Conservation (phyloP, 2,329 filamentous ascomycete genomes). For the Paraphaeosphaeria minitans region DNA sequence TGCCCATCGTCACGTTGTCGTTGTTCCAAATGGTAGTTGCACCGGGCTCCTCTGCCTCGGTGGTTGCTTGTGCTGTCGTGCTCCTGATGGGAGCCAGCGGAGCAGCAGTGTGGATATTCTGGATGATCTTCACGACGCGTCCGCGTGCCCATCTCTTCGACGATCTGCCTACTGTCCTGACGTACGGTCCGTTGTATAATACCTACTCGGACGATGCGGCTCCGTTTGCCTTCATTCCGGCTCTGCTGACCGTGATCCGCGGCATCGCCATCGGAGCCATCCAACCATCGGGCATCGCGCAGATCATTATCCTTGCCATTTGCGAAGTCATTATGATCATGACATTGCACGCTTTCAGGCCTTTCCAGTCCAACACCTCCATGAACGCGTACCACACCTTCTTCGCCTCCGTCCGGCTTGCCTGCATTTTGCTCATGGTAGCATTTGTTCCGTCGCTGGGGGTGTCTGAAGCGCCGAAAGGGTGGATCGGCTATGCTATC, state of each 20-base stretch:
- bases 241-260: conserved; percentile 81
- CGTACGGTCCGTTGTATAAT: conserved; percentile 94
- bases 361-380: conserved; percentile 87
- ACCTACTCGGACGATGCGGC: conserved; percentile 95
- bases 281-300: conserved; percentile 89
- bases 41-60: conserved; percentile 67
- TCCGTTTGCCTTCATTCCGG: conserved; percentile 84
- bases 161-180: conserved; percentile 83
- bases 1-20: conserved; percentile 85
- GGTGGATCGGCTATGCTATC: conserved; percentile 95
- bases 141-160: conserved; percentile 90
- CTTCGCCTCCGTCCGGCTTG: conserved; percentile 77
- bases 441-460: conserved; percentile 84
- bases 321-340: conserved; percentile 91
- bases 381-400: conserved; percentile 96
- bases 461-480: conserved; percentile 77
- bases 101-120: conserved; percentile 79
- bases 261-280: conserved; percentile 91
- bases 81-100: conserved; percentile 74
- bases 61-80: conserved; percentile 75
- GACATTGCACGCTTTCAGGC: conserved; percentile 85
- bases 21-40: conserved; percentile 90
- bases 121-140: conserved; percentile 77
- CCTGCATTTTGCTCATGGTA: conserved; percentile 60
- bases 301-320: conserved; percentile 88